Conservation (phyloP, 805 yeast genomes). For the Metschnikowia baotianmanensis region DNA sequence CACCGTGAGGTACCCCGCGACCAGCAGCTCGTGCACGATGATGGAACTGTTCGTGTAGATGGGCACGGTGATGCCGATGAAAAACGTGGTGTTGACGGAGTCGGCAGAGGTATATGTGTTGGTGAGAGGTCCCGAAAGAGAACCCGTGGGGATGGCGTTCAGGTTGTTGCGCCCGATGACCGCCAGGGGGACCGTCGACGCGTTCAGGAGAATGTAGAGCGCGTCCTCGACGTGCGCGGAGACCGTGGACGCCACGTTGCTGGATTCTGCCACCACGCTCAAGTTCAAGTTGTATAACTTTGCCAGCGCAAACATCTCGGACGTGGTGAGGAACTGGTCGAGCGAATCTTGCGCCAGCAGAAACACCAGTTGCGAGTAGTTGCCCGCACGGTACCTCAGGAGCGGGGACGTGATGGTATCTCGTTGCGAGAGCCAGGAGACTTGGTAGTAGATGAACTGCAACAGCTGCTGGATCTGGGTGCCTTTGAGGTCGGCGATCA, state of each 20-base stretch:
- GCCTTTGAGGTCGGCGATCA: slow-evolving; percentile 78
- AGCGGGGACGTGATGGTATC: slow-evolving; percentile 61
- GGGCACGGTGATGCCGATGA: slow-evolving; percentile 76
- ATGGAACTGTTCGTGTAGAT: slow-evolving; percentile 73
- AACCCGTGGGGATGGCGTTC: slow-evolving; percentile 20
- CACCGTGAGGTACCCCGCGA: slow-evolving; percentile 72
- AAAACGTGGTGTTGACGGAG: slow-evolving; percentile 33
- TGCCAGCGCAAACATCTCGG: slow-evolving; percentile 62
- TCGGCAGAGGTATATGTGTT: slow-evolving; percentile 28
- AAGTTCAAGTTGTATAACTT: slow-evolving; percentile 63
- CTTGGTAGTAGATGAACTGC: slow-evolving; percentile 63
- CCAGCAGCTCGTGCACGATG: slow-evolving; percentile 47
- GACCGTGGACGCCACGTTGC: slow-evolving; percentile 27
- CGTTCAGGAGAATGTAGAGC: slow-evolving; percentile 51
- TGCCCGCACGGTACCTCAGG: slow-evolving; percentile 68
- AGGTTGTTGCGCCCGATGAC: slow-evolving; percentile 24
- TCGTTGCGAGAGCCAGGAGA: slow-evolving; percentile 59
- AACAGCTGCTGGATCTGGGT: slow-evolving; percentile 73
- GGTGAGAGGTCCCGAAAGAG: slow-evolving; percentile 62
- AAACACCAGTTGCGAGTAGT: slow-evolving; percentile 47
- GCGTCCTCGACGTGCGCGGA: slow-evolving; percentile 30
- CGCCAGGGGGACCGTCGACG: slow-evolving; percentile 43
- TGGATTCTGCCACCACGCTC: slow-evolving; percentile 40
- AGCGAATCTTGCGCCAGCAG: slow-evolving; percentile 44
- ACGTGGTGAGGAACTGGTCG: slow-evolving; percentile 61